Evolutionary conservation across 371 early-diverging fungal genomes (phyloP), one percentile per base, ranked within the genome.

Genomic region (Syncephalis plumigaleata): DNA sequence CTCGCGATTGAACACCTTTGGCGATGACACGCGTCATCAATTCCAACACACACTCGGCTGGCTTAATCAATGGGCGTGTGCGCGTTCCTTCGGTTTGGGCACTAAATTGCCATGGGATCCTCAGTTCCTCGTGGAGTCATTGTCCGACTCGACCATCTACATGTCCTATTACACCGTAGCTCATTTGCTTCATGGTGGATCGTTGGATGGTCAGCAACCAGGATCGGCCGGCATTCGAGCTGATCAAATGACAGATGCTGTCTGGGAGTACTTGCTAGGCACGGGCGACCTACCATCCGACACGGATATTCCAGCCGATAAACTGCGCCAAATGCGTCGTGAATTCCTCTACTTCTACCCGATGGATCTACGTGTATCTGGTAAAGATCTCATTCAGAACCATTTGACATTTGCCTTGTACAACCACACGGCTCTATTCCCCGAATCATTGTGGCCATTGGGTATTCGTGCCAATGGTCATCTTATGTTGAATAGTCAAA

Each of bases 101-200:
- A 84, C 88, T 53, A 79, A 76, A 49, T 64, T 99, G 50, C 99
- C 99, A 20, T 98, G 97, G 96, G 99, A 99, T 66, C 67, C 75
- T 23, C 71, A 84, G 60, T 95, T 81, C 69, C 70, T 99, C 58
- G 94, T 99, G 54, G 99, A 99, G 72, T 94, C 96, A 22, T 75
- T 99, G 27, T 90, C 91, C 39, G 99, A 99, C 64, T 98, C 98
- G 18, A 98, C 99, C 37, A 98, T 99, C 57, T 99, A 99, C 70
- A 99, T 99, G 99, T 92, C 99, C 26, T 98, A 98, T 75, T 99
- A 99, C 71, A 98, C 99, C 26, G 80, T 99, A 21, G 79, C 98
- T 13, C 91, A 94, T 58, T 67, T 97, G 53, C 73, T 99, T 39
- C 98, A 97, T 50, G 81, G 83, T 57, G 77, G 81, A 9, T 75